These are phyloP conservation scores for Phialophora macrospora DNA, from an alignment of 2,329 filamentous ascomycete species.

Conservation along the genomic window DNA sequence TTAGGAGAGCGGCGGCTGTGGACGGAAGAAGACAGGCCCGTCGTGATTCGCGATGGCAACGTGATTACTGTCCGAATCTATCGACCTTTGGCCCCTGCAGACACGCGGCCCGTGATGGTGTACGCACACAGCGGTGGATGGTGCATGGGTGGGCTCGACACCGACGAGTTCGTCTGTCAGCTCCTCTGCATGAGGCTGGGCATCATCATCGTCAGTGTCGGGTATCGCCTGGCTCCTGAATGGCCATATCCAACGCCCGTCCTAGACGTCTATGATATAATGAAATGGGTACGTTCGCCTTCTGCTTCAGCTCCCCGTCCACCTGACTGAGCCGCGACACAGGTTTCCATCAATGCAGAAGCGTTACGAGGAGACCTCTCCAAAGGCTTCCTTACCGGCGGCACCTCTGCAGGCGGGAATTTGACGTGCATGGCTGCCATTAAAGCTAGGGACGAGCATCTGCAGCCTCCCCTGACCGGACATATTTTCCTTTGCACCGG, in stretches of 20 bases:
- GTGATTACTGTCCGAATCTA: slow-evolving; percentile 27
- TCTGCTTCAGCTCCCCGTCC: not conserved
- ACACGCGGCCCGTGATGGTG: slow-evolving; percentile 24
- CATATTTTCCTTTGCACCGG: slow-evolving; percentile 29
- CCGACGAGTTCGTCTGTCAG: slow-evolving; percentile 29
- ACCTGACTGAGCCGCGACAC: not conserved
- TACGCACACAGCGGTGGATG: slow-evolving; percentile 28
- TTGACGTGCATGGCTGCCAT: slow-evolving; percentile 16
- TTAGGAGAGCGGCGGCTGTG: slow-evolving; percentile 17
- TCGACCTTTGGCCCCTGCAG: slow-evolving; percentile 8
- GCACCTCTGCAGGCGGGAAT: slow-evolving; percentile 24
- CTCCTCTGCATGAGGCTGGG: slow-evolving; percentile 25
- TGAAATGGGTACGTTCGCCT: slow-evolving; percentile 41
- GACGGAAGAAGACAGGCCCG: slow-evolving; percentile 25
- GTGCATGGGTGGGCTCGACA: slow-evolving; percentile 30
- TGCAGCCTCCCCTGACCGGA: slow-evolving; percentile 26
- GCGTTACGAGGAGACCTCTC: slow-evolving; percentile 25
- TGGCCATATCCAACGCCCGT: slow-evolving; percentile 33
- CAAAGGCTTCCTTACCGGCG: slow-evolving; percentile 29
- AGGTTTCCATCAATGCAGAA: slow-evolving; percentile 27
- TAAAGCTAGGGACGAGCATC: slow-evolving; percentile 23
- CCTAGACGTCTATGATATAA: slow-evolving; percentile 41
- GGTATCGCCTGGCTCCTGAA: slow-evolving; percentile 36
- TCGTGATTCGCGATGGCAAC: slow-evolving; percentile 18
- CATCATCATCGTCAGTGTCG: slow-evolving; percentile 34